phyloP scores from a whole-genome alignment of 441 rosid species.

The Arabidopsis lyrata region DNA sequence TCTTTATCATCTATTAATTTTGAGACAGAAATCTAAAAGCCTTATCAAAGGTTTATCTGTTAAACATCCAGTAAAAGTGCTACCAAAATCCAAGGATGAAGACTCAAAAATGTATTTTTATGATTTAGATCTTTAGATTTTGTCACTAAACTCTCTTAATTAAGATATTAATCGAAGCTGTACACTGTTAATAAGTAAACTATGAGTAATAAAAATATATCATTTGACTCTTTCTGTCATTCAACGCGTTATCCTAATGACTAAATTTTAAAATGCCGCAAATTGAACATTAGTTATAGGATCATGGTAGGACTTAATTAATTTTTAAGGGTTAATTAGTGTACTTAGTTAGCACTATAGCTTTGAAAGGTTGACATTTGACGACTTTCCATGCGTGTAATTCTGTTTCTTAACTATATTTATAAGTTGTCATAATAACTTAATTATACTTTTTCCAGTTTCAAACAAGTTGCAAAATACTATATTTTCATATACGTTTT shows the following conservation, averaged over 20 bases:
- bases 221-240: slow-evolving; percentile 3
- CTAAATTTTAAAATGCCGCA: slow-evolving; percentile 10
- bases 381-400: neutral
- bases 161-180: slow-evolving; percentile 10
- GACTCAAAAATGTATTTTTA: slow-evolving; percentile 6
- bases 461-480: neutral
- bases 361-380: slow-evolving; percentile 34
- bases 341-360: slow-evolving; percentile 32
- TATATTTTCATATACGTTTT: neutral
- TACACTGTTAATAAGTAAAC: neutral
- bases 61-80: neutral
- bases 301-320: slow-evolving; percentile 8
- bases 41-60: neutral
- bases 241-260: slow-evolving; percentile 33
- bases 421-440: neutral
- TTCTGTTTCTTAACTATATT: neutral
- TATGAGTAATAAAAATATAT: slow-evolving; percentile 5
- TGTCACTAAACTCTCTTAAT: neutral
- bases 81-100: slow-evolving; percentile 5
- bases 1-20: neutral
- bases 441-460: neutral
- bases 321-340: slow-evolving; percentile 19
- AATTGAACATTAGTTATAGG: slow-evolving; percentile 36
- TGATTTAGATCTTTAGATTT: slow-evolving; percentile 22
- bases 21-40: no score